Base-by-base conservation (phyloP, 2,329 filamentous ascomycete genomes). In the Penicillium sp. region DNA sequence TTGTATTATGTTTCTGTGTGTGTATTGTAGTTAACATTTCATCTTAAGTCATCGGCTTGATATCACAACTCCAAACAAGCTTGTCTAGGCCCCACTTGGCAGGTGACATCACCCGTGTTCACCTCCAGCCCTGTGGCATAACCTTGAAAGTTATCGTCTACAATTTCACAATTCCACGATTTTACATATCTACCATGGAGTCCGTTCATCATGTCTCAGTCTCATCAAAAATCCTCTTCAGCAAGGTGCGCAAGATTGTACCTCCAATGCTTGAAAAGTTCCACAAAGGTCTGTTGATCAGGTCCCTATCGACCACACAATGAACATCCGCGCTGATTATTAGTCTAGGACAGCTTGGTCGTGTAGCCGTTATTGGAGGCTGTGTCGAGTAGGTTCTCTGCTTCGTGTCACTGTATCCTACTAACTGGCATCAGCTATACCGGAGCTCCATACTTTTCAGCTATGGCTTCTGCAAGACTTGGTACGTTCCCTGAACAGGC, bases 361-460 rank as follows among this genome's bases (percentile, higher is more conserved):
- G 94, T 55, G 87, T 99, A 53, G 94, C 87, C 52, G 94, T 99
- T 58, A 94, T 99, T 64, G 94, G 94, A 51, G 94, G 94, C 41
- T 96, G 91, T 71, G 88, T 93, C 73, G 93, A 97, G 79, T 81
- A 74, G 39, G 68, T 59, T 36, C 15, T 17, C 36, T 12, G 12
- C 53, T 23, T 12, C 2, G 29, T 47, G 23, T 55, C 36, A n/a
- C 49, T 25, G 36, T 12, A 36, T 48, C 29, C 33, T 39, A 33
- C 55, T 67, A 60, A 57, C 64, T 49, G 9, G 31, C 19, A 33
- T 61, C 59, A 81, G 79, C 77, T 99, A 97, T 74, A 97, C 94
- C 1, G 94, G 94, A 38, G 94, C 94, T 58, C 94, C 94, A 13
- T 99, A 96, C 79, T 99, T 99, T 78, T 97, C 93, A 21, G 93